A percentile compares a stretch with the other conserved stretches of the same genome.
phyloP scores from a whole-genome alignment of 2,329 filamentous ascomycete genomes.

The Aureobasidium sp. region DNA sequence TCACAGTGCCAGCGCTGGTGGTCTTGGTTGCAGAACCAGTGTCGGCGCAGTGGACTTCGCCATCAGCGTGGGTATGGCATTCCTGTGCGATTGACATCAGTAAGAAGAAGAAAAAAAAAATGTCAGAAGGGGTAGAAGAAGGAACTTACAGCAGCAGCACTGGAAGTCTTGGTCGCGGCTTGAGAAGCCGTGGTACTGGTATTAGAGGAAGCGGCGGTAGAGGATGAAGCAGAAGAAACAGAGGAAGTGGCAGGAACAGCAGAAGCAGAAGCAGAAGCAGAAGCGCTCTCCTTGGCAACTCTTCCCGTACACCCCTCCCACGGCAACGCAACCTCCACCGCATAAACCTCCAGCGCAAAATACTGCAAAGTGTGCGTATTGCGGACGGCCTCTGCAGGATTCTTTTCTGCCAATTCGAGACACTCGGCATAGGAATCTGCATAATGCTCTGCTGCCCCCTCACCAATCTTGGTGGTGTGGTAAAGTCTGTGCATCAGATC shows the following conservation, averaged over 20 bases:
- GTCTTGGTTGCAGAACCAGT: conserved; percentile 46
- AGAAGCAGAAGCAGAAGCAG: conserved; percentile 14
- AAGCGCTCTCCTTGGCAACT: conserved; percentile 14
- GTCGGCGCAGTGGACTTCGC: conserved; percentile 21
- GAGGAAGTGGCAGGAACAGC: conserved; percentile 13
- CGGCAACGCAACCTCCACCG: conserved; percentile 55
- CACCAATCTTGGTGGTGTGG: conserved; percentile 54
- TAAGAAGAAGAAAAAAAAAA: too few species aligned
- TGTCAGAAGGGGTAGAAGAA: conserved; percentile 42
- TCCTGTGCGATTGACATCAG: conserved; percentile 14
- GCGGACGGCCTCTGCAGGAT: conserved; percentile 41
- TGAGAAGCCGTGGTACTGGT: neutral
- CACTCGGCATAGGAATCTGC: conserved; percentile 50
- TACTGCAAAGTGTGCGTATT: conserved; percentile 59
- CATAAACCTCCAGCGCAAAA: conserved; percentile 61
- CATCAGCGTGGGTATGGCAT: conserved; percentile 23
- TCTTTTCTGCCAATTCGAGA: conserved; percentile 44
- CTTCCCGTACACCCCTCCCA: conserved; percentile 54
- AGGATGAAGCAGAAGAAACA: neutral
- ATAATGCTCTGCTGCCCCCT: conserved; percentile 54
- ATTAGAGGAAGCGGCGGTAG: conserved; percentile 14
- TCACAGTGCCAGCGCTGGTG: conserved; percentile 56
- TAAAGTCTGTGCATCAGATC: conserved; percentile 60
- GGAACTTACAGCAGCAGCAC: conserved; percentile 56
- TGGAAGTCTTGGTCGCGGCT: conserved; percentile 66